Evolutionary conservation across 805 yeast species (phyloP).

Genomic region (Sugiyamaella boreocaroliniensis): DNA sequence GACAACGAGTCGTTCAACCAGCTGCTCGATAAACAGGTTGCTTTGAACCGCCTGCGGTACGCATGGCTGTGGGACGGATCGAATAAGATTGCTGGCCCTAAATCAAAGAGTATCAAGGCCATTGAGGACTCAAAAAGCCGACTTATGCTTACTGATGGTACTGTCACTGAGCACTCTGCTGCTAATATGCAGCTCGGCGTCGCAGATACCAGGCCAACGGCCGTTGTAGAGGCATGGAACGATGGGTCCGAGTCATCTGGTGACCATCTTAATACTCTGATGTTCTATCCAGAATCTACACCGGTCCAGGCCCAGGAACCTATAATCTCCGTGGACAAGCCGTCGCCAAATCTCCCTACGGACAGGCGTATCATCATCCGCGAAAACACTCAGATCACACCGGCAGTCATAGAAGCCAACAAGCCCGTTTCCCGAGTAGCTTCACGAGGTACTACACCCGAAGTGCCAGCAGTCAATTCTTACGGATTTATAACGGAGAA

Average conservation of each 20-base stretch:
- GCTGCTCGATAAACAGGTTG: slow-evolving; percentile 20
- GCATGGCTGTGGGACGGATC: slow-evolving; percentile 20
- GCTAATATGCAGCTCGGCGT: background rate
- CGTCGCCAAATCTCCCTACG: background rate
- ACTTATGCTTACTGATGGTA: background rate
- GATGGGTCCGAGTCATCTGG: background rate
- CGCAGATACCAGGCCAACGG: background rate
- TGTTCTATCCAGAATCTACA: slow-evolving; percentile 4
- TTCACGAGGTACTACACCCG: background rate
- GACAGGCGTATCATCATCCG: background rate
- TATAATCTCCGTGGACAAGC: background rate
- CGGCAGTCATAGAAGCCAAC: background rate
- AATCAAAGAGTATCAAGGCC: background rate
- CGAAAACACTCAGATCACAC: background rate
- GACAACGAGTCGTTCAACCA: slow-evolving; percentile 27
- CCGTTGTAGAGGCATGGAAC: slow-evolving; percentile 1
- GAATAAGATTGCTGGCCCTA: background rate
- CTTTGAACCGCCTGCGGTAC: slow-evolving; percentile 14
- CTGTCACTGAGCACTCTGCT: background rate
- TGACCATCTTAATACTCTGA: background rate
- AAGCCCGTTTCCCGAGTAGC: background rate
- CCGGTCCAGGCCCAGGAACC: background rate
- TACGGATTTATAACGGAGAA: slow-evolving; percentile 14
- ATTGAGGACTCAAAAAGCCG: background rate
- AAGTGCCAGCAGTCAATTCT: slow-evolving; percentile 11